Percentiles rank a stretch among this genome's conserved stretches.
Conservation (phyloP, 257 asterid species). For the Anisodus tanguticus region DNA sequence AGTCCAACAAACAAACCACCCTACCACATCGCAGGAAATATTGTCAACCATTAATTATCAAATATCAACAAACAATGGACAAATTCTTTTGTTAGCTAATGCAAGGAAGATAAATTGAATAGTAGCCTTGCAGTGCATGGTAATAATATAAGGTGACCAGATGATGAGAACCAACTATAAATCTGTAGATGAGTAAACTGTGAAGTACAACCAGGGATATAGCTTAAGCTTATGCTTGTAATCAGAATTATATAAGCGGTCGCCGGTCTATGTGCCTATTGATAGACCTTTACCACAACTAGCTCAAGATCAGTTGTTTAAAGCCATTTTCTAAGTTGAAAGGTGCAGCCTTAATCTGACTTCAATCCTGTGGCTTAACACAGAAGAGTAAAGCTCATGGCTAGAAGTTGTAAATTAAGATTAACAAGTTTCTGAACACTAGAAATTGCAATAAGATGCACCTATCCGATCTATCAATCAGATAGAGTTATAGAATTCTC, state of each 20-base stretch:
- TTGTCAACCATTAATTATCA: not conserved
- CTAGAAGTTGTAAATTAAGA: not conserved
- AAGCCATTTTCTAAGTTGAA: not conserved
- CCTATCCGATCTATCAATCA: not conserved
- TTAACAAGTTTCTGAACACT: not conserved
- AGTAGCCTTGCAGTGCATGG: not conserved
- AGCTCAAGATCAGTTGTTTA: not conserved
- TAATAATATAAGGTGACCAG: not conserved
- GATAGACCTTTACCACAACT: not conserved
- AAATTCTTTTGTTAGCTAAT: not conserved
- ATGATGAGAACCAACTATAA: not conserved
- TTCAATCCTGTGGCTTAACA: not conserved
- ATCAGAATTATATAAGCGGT: not conserved
- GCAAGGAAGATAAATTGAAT: not conserved
- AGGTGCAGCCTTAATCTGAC: not conserved
- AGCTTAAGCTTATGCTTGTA: not conserved
- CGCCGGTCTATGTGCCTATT: not conserved
- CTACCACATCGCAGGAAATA: not conserved
- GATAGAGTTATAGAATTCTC: not conserved
- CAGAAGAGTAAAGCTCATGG: not conserved
- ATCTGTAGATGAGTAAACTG: not conserved
- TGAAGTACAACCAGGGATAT: not conserved
- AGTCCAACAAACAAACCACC: not conserved
- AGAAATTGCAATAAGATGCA: slow-evolving; percentile 11
- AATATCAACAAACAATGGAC: not conserved